Evolutionary conservation across 768 basidiomycete species (phyloP), one percentile per base, ranked within the genome.

Genomic region (Termitomyces sp.): DNA sequence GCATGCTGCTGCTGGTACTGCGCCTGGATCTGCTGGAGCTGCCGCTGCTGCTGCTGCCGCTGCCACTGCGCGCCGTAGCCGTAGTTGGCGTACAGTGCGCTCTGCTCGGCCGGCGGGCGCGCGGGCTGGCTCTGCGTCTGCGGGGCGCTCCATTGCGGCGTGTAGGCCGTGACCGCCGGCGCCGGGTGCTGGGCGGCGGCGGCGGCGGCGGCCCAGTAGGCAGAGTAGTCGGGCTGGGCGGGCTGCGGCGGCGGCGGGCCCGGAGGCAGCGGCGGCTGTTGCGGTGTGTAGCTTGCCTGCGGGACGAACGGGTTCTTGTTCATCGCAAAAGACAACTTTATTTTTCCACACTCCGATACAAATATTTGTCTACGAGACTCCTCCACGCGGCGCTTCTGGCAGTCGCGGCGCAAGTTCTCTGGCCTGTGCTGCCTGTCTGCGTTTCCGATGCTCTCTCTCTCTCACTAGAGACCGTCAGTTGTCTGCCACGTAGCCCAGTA

Each of bases 11-110:
- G 82, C 13, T 84, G 82, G 48, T 84, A 80, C 58, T 82, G 85
- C 39, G 81, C 79, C 53, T 76, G 84, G 62, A 80, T 78, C 51
- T 78, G 82, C 42, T 79, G 83, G 15, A 77, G 73, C 33, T 75
- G 74, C 42, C 75, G 74, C 28, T 78, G 78, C 57, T 79, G 76
- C 54, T 87, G 87, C 46, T 85, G 86, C 48, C 88, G 88, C 67
- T 88, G 87, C 83, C 86, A 86, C 66, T 90, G 88, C 52, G 85
- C 82, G 2, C 92, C 91, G 71, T 96, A 96, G 36, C 94, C 94
- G 69, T 96, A 96, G 70, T 94, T 94, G 1, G 92, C 92, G 70
- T 95, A 96, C 22, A 95, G 75, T 28, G 90, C 88, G 70, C 88
- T 90, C 69, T 94, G 92, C 66, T 93, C 90, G 15, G 89, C 79